Evolutionary conservation across 169 alveolate genomes (phyloP), one percentile per base, ranked within the genome.

Genomic region (Eimeria zaria): DNA sequence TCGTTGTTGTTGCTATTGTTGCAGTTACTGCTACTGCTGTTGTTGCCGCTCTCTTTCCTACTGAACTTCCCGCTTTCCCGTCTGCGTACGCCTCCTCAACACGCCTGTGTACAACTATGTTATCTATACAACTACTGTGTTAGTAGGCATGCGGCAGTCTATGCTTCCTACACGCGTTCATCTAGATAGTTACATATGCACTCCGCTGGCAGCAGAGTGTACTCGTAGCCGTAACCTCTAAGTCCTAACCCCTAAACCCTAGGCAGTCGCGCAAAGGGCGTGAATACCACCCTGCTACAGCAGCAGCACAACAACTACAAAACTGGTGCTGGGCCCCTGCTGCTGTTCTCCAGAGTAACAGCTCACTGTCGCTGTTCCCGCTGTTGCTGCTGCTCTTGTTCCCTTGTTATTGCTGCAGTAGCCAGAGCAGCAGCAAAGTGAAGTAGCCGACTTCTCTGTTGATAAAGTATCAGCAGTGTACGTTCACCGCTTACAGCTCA

Each of bases 221-320:
- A n/a, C n/a, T n/a, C n/a, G n/a, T n/a, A 48, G 9, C 55, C 55
- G 16, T 48, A 48, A 9, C 4, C 55, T 48, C 55, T 48, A 48
- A 48, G 9, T 33, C 2, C 22, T 36, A 12, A 41, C 55, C 44
- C 51, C 44, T 39, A 5, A n/a, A 11, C 53, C 6, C 44, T 55
- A 60, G 3, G 76, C 11, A 20, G 46, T 3, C 46, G 73, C 55
- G 9, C 2, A 36, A 11, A 12, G 73, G 39, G 12, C 12, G n/a
- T 62, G 36, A 20, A 1, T 11, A 8, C 6, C 27, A 33, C 24
- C 9, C 11, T 24, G 30, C 9, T 62, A 1, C 20, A 4, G 12
- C 24, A 39, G 94, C 95, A 96, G 97, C 84, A 83, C 7, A 84
- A 71, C 30, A 48, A 48, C 89, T 96, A n/a, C 81, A 89, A 0